A percentile compares a stretch with the other conserved stretches of the same genome.
phyloP scores from a whole-genome alignment of 768 basidiomycete species.

The Amanita jacksonii region DNA sequence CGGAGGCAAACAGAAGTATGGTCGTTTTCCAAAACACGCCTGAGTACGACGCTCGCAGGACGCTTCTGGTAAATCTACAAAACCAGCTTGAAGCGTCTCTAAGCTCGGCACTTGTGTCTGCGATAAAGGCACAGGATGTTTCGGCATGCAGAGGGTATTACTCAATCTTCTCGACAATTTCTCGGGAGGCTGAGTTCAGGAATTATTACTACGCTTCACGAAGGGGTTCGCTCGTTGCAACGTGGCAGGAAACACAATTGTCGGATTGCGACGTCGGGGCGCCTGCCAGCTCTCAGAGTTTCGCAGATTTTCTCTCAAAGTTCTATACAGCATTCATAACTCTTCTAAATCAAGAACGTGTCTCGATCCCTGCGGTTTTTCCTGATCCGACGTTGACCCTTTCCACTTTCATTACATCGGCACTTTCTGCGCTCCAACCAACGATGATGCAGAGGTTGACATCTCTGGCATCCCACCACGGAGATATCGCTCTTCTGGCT shows the following conservation, averaged over 20 bases:
- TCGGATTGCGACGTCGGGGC: conserved; percentile 36
- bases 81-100: conserved; percentile 93
- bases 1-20: conserved; percentile 85
- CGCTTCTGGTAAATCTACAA: conserved; percentile 84
- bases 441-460: conserved; percentile 74
- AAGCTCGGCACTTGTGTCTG: conserved; percentile 82
- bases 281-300: conserved; percentile 23
- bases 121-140: conserved; percentile 73
- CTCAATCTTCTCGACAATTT: conserved; percentile 82
- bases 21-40: conserved; percentile 87
- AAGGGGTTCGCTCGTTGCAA: conserved; percentile 47
- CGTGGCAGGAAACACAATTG: conserved; percentile 60
- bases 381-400: conserved; percentile 73
- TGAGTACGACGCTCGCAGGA: conserved; percentile 80
- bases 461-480: conserved; percentile 55
- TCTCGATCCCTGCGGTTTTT: conserved; percentile 76
- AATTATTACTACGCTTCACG: conserved; percentile 91
- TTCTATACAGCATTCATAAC: conserved; percentile 67
- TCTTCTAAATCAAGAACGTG: conserved; percentile 61
- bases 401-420: conserved; percentile 75
- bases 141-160: conserved; percentile 70
- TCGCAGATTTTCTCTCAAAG: conserved; percentile 59
- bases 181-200: conserved; percentile 86
- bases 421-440: conserved; percentile 71
- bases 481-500: conserved; percentile 52